Evolutionary conservation across 2,329 filamentous ascomycete species (phyloP).

Genomic region (Diaporthe citriasiana): DNA sequence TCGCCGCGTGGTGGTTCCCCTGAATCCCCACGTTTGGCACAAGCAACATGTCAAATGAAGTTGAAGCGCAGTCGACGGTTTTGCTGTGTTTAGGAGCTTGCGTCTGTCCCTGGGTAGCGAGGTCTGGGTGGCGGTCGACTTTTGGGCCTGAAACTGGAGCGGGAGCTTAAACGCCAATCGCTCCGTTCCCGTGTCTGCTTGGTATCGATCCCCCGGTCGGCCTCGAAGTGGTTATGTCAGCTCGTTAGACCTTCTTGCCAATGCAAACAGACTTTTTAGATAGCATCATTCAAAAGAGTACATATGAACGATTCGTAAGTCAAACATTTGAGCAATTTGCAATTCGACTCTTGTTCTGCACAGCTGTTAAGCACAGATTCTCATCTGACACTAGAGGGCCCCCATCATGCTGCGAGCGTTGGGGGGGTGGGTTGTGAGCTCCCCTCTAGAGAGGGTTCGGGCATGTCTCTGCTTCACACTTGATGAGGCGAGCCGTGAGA

Average conservation of each 20-base stretch:
- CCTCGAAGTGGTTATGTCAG: background rate
- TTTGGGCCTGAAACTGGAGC: constrained; percentile 36
- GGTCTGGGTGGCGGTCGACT: constrained; percentile 32
- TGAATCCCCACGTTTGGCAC: background rate
- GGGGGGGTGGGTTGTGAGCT: background rate
- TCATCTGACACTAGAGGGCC: too few species aligned
- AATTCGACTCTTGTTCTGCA: background rate
- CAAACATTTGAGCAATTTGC: background rate
- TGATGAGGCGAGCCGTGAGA: too few species aligned
- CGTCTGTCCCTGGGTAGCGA: background rate
- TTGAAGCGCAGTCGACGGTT: background rate
- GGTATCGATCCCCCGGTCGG: background rate
- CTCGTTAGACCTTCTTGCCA: background rate
- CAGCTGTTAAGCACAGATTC: too few species aligned
- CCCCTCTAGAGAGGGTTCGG: background rate
- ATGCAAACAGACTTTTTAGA: background rate
- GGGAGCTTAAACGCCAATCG: constrained; percentile 36
- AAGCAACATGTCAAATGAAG: too few species aligned
- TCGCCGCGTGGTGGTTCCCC: background rate
- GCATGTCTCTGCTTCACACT: background rate
- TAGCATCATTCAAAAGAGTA: background rate
- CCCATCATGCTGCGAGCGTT: too few species aligned
- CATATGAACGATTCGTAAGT: background rate
- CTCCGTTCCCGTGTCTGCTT: background rate
- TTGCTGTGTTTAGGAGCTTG: background rate